These are phyloP conservation scores for Entomortierella chlamydospora DNA, from an alignment of 192 early-diverging fungal genomes.

Conservation along the genomic window DNA sequence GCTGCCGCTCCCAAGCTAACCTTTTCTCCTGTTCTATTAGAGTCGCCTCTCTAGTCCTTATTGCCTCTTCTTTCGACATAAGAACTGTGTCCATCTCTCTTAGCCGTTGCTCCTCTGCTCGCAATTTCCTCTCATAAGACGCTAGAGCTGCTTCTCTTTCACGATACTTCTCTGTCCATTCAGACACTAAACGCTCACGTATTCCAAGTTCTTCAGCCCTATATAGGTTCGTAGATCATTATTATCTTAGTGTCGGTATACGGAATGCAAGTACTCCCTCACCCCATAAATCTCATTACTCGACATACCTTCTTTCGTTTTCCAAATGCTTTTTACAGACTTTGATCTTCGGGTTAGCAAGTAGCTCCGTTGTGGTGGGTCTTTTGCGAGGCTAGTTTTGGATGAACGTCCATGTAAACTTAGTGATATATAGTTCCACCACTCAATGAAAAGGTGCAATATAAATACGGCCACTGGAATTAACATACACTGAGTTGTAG, in stretches of 20 bases:
- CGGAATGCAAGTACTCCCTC: too few relatives aligned
- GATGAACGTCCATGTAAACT: background rate
- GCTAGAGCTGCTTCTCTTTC: slow-evolving; percentile 5
- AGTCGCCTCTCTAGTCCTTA: slow-evolving; percentile 1
- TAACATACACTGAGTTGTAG: slow-evolving; percentile 66
- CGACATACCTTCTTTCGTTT: slow-evolving; percentile 14
- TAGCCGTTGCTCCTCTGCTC: slow-evolving; percentile 30
- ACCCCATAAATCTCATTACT: too few relatives aligned
- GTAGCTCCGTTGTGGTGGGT: slow-evolving; percentile 56
- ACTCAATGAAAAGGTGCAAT: too few relatives aligned
- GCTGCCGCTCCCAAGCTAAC: slow-evolving; percentile 18
- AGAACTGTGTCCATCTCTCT: slow-evolving; percentile 26
- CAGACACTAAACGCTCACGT: background rate
- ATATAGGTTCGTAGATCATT: background rate
- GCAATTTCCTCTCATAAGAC: slow-evolving; percentile 6
- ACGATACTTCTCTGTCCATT: slow-evolving; percentile 5
- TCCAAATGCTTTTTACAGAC: slow-evolving; percentile 9
- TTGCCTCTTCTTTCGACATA: slow-evolving; percentile 17
- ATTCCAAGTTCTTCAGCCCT: slow-evolving; percentile 18
- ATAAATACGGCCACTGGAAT: too few relatives aligned
- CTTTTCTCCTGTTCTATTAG: slow-evolving; percentile 14
- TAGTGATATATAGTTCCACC: too few relatives aligned
- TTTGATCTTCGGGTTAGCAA: slow-evolving; percentile 46
- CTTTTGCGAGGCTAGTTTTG: slow-evolving; percentile 53
- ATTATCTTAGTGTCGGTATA: too few relatives aligned